Evolutionary conservation across 148 eudicot genomes (phyloP), one percentile per base, ranked within the genome.

Genomic region (Salicornia ramosissima): DNA sequence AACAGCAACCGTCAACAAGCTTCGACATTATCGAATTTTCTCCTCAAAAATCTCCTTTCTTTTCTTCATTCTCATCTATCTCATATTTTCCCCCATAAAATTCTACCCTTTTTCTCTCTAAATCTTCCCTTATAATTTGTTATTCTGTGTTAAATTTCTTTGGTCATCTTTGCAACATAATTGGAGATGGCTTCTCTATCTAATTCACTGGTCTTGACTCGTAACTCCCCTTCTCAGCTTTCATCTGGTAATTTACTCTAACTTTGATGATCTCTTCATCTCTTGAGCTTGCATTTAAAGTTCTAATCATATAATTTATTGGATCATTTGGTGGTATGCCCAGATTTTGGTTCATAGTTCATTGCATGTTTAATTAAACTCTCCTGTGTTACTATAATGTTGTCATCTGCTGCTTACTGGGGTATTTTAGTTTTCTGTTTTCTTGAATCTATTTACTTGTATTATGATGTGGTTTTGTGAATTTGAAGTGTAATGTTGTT

Each of bases 191-290:
- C 75, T 57, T 67, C 84, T 63, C 47, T 85, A 2, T 78, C 85
- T 5, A 87, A 83, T 60, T 79, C 92, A 22, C 71, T 79, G 47
- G 63, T 78, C 45, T 30, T 80, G 16, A 52, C 83, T 43, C 79
- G 73, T 18, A 74, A 43, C 55, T 75, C 82, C 10, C 56, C 81
- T 22, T 55, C 53, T 73, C 82, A 72, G 11, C 43, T 79, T 49
- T 69, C 84, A 28, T 67, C 82, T 31, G 90, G 91, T 87, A 80
- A 63, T 36, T 24, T 61, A 0, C 7, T 9, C 24, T 54, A 16
- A 16, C 30, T 57, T 67, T 54, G 18, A 34, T 65, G 49, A 72
- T 40, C 42, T 71, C 15, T 54, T 28, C 39, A 51, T 56, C 45
- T n/a, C 29, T 50, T 19, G 10, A 25, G 45, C 14, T 28, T 67